A percentile compares a stretch with the other conserved stretches of the same genome.
These are phyloP conservation scores for Fusarium fujikuroi DNA, from an alignment of 2,329 filamentous ascomycete genomes.

Conservation along the genomic window DNA sequence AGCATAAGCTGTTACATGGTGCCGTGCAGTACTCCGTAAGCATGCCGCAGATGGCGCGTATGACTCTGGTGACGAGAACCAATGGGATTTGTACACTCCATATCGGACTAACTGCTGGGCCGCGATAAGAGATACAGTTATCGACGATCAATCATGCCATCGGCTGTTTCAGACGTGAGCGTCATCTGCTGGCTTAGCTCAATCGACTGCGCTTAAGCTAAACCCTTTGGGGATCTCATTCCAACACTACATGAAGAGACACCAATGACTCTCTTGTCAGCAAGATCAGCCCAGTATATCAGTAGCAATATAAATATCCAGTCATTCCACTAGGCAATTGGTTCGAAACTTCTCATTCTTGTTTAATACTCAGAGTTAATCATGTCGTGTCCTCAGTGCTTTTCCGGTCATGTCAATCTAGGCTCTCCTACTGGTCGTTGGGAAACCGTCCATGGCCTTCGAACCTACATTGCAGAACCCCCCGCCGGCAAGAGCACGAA, in stretches of 20 bases:
- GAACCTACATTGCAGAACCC: slow-evolving; percentile 59
- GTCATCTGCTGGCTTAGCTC: not conserved
- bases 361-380: not conserved
- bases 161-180: not conserved
- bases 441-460: slow-evolving; percentile 58
- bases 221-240: not conserved
- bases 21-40: not conserved
- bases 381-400: slow-evolving; percentile 57
- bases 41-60: not conserved
- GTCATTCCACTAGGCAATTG: no score
- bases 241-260: fast-evolving
- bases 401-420: slow-evolving; percentile 57
- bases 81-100: not conserved
- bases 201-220: not conserved
- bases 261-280: not conserved
- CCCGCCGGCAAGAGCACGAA: slow-evolving; percentile 47
- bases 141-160: not conserved
- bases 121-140: not conserved
- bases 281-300: not conserved
- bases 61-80: not conserved
- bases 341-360: fast-evolving
- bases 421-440: slow-evolving; percentile 58
- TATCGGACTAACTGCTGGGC: not conserved
- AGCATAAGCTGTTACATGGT: not conserved
- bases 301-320: not conserved